Evolutionary conservation across 169 alveolate genomes (phyloP), one percentile per base, ranked within the genome.

Genomic region (Plasmodium falciparum): DNA sequence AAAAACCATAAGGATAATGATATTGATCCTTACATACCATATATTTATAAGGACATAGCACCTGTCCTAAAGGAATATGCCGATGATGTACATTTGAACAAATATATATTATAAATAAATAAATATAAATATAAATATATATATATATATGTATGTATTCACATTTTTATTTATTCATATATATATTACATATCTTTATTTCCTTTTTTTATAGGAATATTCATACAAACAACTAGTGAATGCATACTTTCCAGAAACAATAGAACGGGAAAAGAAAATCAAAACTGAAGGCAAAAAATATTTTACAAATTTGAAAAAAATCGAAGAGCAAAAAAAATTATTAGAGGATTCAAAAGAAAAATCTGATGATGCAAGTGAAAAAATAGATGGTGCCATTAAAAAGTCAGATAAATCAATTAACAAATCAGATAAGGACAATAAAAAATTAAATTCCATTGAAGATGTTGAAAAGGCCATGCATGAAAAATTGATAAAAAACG

Each of bases 221-320:
- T 86, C 92, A 3, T 86, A 86, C 67, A 86, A 86, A 73, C 67
- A 86, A 43, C 59, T 86, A 26, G 52, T 86, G 43, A 59, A 72
- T 72, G 85, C 88, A 17, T 86, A 86, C 7, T 71, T 86, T 29
- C 92, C 92, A 9, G 92, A 86, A 72, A 86, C 92, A 20, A 17
- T 61, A 9, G 92, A 86, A 72, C 59, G 92, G 20, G 92, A 86
- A 39, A 74, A 74, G 29, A 70, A 39, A 86, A 58, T 22, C 26
- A 86, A 86, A 61, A 33, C 39, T 45, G 63, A 86, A 62, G 58
- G 73, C 71, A 85, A 85, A 50, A 52, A 58, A 17, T 83, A 83
- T 15, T 69, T 83, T 26, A 80, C 91, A 15, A 83, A 83, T 56
- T 69, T 83, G 29, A 22, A 33, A 8, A 83, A 83, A 69, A 67